These are phyloP conservation scores for Taphrina flavorubra DNA, from an alignment of 1,139 yeast genomes.

Conservation along the genomic window DNA sequence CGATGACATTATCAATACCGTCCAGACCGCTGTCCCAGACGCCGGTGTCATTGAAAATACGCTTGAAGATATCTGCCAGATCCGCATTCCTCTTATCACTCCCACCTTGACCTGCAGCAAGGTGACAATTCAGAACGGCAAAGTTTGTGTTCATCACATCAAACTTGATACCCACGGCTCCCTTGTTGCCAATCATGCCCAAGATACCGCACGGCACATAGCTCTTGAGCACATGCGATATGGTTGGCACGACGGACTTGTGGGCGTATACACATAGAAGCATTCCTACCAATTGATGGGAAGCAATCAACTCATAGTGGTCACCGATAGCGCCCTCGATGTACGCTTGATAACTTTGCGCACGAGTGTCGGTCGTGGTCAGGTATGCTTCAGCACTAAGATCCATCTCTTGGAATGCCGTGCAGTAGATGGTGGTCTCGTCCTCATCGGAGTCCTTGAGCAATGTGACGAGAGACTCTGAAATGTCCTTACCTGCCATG, in stretches of 20 bases:
- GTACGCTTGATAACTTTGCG: slow-evolving; percentile 17
- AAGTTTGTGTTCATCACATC: slow-evolving; percentile 39
- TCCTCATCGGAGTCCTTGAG: slow-evolving; percentile 3
- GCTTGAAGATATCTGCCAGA: slow-evolving; percentile 37
- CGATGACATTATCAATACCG: slow-evolving; percentile 39
- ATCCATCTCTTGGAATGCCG: slow-evolving; percentile 42
- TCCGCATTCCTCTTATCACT: slow-evolving; percentile 41
- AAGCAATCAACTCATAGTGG: slow-evolving; percentile 36
- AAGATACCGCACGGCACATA: slow-evolving; percentile 42
- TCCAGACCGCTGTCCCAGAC: slow-evolving; percentile 32
- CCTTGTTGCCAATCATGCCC: slow-evolving; percentile 43
- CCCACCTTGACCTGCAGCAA: slow-evolving; percentile 40
- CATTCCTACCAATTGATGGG: slow-evolving; percentile 43
- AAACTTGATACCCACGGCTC: slow-evolving; percentile 42
- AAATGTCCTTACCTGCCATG: slow-evolving; percentile 37
- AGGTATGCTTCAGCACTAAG: slow-evolving; percentile 43
- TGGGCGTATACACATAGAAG: slow-evolving; percentile 42
- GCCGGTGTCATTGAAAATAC: slow-evolving; percentile 33
- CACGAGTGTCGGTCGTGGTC: slow-evolving; percentile 31
- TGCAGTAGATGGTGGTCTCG: slow-evolving; percentile 12
- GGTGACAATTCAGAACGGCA: slow-evolving; percentile 41
- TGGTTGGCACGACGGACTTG: slow-evolving; percentile 38
- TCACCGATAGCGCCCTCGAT: slow-evolving; percentile 41
- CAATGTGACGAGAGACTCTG: slow-evolving; percentile 23
- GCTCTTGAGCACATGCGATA: slow-evolving; percentile 33